Base-by-base conservation (phyloP, 768 basidiomycete genomes). In the Phylloporus sp. region DNA sequence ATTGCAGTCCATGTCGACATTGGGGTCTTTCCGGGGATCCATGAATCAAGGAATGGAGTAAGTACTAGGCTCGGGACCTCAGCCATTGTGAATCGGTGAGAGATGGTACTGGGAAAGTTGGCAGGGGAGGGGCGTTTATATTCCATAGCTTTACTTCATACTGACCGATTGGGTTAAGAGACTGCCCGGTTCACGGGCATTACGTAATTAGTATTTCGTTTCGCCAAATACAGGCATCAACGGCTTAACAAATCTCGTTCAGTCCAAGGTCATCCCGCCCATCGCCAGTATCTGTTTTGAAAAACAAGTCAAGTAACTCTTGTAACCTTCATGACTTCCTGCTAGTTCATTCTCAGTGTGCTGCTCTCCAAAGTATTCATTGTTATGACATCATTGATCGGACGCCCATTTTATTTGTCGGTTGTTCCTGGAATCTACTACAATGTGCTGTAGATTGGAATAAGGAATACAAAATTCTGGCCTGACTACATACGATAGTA, bases 1-100 rank as follows among this genome's bases (percentile, higher is more conserved):
- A 95, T 92, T 55, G 77, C 76, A 51, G 80, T 76, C 55, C 70
- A 63, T 5, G 91, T 95, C 35, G 89, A 91, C 50, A 98, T 68
- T 4, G 93, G 95, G 0, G 91, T 88, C 58, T 75, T 66, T 31
- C 89, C 92, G 16, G 76, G 76, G 53, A 88, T 78, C 81, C 88
- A 95, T 41, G 76, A 73, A 22, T 75, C 78, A 38, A 80, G 74
- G 66, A 80, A 73, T 31, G 64, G 67, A 16, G 86, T 82, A 20
- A 49, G 18, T 6, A 48, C 39, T 3, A 24, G 12, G 12, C 16
- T 8, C 3, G 54, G 29, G 27, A 32, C 11, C 8, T 61, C 43
- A 2, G 57, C 34, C 59, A 61, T 53, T 16, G 24, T 23, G 29
- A 45, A 29, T 4, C 18, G 29, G 13, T 20, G 13, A 12, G 35